Conservation (phyloP, 257 asterid species). For the Penstemon davidsonii region DNA sequence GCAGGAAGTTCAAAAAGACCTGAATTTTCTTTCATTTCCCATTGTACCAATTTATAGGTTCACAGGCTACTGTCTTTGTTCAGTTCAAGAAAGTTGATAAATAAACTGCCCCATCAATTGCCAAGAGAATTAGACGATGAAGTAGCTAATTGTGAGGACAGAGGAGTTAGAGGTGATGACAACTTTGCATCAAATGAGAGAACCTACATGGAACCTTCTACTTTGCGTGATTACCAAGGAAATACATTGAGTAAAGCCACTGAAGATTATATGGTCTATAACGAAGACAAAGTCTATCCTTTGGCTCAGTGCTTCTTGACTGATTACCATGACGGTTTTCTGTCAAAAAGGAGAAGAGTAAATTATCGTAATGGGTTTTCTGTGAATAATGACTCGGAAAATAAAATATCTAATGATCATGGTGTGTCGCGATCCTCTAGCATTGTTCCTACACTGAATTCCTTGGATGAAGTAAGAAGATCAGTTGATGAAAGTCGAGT, state of each 20-base stretch:
- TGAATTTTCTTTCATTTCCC: conserved; percentile 20
- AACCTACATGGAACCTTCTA: conserved; percentile 28
- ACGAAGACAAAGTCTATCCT: conserved; percentile 32
- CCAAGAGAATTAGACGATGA: conserved; percentile 25
- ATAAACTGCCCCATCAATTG: conserved; percentile 31
- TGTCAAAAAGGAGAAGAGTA: conserved; percentile 45
- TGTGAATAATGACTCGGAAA: conserved; percentile 30
- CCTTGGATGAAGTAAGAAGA: conserved; percentile 36
- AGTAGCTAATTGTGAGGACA: conserved; percentile 26
- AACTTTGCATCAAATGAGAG: conserved; percentile 29
- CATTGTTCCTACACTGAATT: conserved; percentile 23
- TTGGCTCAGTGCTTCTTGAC: conserved; percentile 18
- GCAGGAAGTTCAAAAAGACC: conserved; percentile 21
- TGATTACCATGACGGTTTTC: conserved; percentile 31
- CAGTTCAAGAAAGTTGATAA: conserved; percentile 51
- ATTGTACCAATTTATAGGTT: conserved; percentile 43
- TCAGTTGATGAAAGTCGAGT: conserved; percentile 29
- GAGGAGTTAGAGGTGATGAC: conserved; percentile 32
- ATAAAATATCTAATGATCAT: conserved; percentile 23
- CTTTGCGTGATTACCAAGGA: conserved; percentile 29
- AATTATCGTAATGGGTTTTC: conserved; percentile 32
- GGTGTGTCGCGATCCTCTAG: conserved; percentile 6
- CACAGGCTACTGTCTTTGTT: conserved; percentile 60
- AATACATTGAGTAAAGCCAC: conserved; percentile 31
- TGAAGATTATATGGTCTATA: conserved; percentile 32